Evolutionary conservation across 2,329 filamentous ascomycete genomes (phyloP).

Genomic region (Botrytis pseudocinerea): DNA sequence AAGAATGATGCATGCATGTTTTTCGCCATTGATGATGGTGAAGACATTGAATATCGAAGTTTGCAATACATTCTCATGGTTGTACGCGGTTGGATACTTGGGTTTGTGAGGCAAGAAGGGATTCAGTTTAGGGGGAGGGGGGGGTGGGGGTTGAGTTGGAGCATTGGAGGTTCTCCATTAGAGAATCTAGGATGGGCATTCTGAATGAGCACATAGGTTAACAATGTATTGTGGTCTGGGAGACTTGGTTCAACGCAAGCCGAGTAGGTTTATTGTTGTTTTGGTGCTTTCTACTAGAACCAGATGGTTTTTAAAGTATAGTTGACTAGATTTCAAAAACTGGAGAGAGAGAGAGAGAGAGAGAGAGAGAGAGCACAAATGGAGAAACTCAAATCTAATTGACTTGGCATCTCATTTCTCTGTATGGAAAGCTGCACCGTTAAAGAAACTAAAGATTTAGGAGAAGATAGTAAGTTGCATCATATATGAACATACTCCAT

Average conservation of each 20-base stretch:
- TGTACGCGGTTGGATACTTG: background rate
- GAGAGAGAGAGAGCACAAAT: background rate
- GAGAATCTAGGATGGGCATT: background rate
- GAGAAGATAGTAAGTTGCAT: background rate
- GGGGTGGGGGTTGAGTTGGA: background rate
- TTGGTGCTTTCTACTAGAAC: background rate
- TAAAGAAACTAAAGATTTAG: background rate
- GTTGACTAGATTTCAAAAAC: too few species aligned
- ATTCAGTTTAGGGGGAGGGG: too few species aligned
- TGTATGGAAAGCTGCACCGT: background rate
- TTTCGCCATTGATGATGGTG: background rate
- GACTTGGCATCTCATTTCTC: background rate
- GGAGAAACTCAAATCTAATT: background rate
- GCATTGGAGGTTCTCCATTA: background rate
- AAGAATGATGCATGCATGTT: background rate
- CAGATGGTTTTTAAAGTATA: background rate
- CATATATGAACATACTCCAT: background rate
- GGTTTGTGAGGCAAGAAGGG: background rate
- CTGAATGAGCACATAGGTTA: background rate
- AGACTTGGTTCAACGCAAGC: background rate
- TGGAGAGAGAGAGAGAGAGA: too few species aligned
- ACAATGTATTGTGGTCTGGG: background rate
- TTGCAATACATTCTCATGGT: background rate
- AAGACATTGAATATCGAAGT: background rate
- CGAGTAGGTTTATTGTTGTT: accelerated